These are phyloP conservation scores for Zelopaecilomyces penicillatus DNA, from an alignment of 2,329 filamentous ascomycete species.

Conservation along the genomic window DNA sequence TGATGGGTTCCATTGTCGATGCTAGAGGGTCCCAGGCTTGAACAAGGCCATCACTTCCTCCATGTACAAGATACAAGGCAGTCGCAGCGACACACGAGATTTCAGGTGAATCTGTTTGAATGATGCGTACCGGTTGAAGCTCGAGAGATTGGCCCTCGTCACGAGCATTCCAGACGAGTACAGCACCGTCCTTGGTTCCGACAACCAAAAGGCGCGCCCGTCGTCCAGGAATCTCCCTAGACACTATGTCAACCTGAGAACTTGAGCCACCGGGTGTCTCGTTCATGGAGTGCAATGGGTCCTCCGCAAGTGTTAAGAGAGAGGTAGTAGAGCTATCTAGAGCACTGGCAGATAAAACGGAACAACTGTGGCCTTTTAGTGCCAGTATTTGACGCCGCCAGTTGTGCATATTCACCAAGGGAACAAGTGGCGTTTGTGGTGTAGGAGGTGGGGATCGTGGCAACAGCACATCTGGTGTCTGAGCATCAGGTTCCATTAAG, in stretches of 20 bases:
- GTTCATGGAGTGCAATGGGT: slow-evolving; percentile 49
- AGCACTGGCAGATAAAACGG: slow-evolving; percentile 60
- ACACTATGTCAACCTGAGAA: slow-evolving; percentile 30
- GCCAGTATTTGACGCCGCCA: slow-evolving; percentile 22
- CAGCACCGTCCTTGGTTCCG: slow-evolving; percentile 68
- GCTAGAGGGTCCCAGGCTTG: slow-evolving; percentile 96
- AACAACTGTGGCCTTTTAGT: slow-evolving; percentile 50
- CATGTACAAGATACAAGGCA: slow-evolving; percentile 81
- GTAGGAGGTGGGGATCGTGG: slow-evolving; percentile 16
- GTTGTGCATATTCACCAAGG: slow-evolving; percentile 17
- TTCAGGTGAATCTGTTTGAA: slow-evolving; percentile 84
- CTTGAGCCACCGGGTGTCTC: slow-evolving; percentile 39
- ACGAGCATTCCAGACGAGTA: slow-evolving; percentile 81
- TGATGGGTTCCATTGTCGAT: slow-evolving; percentile 67
- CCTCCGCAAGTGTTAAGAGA: slow-evolving; percentile 64
- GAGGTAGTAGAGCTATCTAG: slow-evolving; percentile 71
- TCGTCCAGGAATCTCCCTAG: slow-evolving; percentile 69
- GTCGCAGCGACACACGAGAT: slow-evolving; percentile 77
- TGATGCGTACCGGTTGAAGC: slow-evolving; percentile 65
- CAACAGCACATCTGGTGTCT: slow-evolving; percentile 12
- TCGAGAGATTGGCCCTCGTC: slow-evolving; percentile 37
- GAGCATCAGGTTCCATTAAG: slow-evolving; percentile 6
- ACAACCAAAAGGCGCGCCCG: slow-evolving; percentile 72
- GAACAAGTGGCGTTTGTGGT: slow-evolving; percentile 12
- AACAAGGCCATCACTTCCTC: slow-evolving; percentile 88